Conservation (phyloP, 192 early-diverging fungal species). For the Dimargaris cristalligena region DNA sequence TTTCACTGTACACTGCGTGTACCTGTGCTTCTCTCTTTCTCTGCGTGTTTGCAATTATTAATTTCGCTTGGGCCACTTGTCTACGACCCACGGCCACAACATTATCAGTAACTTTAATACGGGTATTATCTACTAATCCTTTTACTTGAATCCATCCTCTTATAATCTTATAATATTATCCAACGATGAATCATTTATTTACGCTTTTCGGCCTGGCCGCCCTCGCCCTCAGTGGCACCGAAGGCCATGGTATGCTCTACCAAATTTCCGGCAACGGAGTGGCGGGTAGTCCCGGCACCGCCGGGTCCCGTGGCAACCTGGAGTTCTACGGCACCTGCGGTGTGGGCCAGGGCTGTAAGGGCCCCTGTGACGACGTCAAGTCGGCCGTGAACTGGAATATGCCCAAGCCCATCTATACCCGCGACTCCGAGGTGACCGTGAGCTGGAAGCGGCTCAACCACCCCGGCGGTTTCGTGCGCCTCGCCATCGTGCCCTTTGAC, state of each 20-base stretch:
- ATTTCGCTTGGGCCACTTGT: no score
- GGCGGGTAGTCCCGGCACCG: neutral
- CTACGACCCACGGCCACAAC: no score
- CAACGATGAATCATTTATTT: no score
- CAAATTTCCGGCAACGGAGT: neutral
- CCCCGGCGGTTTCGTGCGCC: conserved; percentile 41
- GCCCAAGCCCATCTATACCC: neutral
- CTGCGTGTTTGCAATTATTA: no score
- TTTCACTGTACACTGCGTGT: no score
- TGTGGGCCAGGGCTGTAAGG: neutral
- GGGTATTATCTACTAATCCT: no score
- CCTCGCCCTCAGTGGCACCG: neutral
- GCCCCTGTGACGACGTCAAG: conserved; percentile 11
- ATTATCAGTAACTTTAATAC: no score
- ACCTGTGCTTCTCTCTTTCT: no score
- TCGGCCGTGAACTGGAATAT: neutral
- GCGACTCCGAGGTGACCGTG: conserved; percentile 19
- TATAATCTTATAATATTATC: no score
- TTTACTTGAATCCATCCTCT: no score
- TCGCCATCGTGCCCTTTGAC: conserved; percentile 39
- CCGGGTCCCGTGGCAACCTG: conserved; percentile 2
- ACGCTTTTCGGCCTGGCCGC: conserved; percentile 7
- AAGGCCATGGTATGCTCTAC: neutral
- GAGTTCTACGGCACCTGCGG: conserved; percentile 1
- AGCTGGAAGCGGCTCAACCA: conserved; percentile 40